These are phyloP conservation scores for Gaertneriomyces sp. DNA, from an alignment of 192 early-diverging fungal species.

Conservation along the genomic window DNA sequence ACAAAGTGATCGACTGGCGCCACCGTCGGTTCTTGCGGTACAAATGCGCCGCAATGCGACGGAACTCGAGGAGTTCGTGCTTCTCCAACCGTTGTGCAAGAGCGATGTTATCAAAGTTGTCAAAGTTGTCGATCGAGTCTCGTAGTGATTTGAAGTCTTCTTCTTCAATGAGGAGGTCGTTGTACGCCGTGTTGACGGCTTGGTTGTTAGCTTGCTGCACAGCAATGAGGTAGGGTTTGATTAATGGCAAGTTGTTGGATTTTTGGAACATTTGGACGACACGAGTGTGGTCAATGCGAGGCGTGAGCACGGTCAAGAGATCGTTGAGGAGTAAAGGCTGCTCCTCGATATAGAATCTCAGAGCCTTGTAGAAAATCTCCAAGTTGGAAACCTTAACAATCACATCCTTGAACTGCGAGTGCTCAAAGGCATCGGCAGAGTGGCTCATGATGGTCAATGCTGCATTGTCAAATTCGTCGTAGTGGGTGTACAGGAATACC, in stretches of 20 bases:
- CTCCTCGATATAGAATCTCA: conserved; percentile 94
- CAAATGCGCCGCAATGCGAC: conserved; percentile 92
- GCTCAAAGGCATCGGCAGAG: conserved; percentile 94
- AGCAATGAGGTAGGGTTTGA: conserved; percentile 92
- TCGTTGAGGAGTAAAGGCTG: conserved; percentile 94
- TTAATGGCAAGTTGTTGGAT: conserved; percentile 94
- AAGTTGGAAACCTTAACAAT: conserved; percentile 95
- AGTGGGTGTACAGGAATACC: conserved; percentile 97
- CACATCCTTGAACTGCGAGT: conserved; percentile 93
- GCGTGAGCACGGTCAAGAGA: conserved; percentile 79
- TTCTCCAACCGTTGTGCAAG: conserved; percentile 90
- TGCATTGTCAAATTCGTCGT: conserved; percentile 99
- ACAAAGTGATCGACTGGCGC: conserved; percentile 89
- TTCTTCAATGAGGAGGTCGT: conserved; percentile 97
- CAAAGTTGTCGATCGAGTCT: conserved; percentile 89
- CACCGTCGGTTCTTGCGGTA: conserved; percentile 97
- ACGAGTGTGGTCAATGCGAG: conserved; percentile 93
- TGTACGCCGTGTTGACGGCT: conserved; percentile 92
- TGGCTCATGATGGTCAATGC: conserved; percentile 93
- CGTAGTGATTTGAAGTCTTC: conserved; percentile 92
- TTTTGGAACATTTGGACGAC: conserved; percentile 98
- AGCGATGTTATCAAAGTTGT: conserved; percentile 91
- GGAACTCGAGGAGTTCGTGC: conserved; percentile 95
- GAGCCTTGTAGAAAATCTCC: conserved; percentile 97
- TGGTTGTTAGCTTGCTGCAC: conserved; percentile 93